Evolutionary conservation across 306 rosid species (phyloP), one percentile per base, ranked within the genome.

Genomic region (Sophora flavescens): DNA sequence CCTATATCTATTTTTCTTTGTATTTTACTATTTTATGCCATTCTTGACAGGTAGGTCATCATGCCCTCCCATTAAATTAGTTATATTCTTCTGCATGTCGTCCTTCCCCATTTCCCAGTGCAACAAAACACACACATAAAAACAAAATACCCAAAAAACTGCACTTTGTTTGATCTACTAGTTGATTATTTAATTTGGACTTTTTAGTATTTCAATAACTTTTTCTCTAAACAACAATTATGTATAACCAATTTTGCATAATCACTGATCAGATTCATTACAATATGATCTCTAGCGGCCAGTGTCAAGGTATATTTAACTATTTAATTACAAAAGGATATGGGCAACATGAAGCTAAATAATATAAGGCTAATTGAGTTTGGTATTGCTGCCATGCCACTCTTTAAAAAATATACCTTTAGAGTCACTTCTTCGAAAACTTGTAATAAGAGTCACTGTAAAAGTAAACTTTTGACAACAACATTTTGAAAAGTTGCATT

Each of bases 41-140:
- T 81, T 79, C 84, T 82, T 79, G 92, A 86, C 93, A 89, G 93
- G 84, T 87, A 87, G 83, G 73, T 84, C 93, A 89, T 91, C 77
- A 89, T 87, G 91, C 92, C 86, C 76, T 72, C 80, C 97, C 93
- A 89, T 93, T 86, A 71, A 61, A 67, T 71, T 77, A 77, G 12
- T 71, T 78, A 72, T 84, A 72, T 77, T 82, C 79, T 72, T 57
- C 73, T 77, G 72, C 63, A 67, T 60, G 18, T 68, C 69, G 18
- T 68, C 74, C 76, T 72, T 50, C 72, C 68, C 81, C 48, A 52
- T 62, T 86, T 79, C 87, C 80, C 76, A 62, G 45, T 47, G 77
- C 74, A 78, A 54, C 74, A 68, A 75, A 30, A 44, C 73, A 45
- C 26, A 42, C 79, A 85, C 74, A 68, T 74, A 69, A 82, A 81